phyloP scores from a whole-genome alignment of 148 eudicot species.

The Vaccinium darrowii region DNA sequence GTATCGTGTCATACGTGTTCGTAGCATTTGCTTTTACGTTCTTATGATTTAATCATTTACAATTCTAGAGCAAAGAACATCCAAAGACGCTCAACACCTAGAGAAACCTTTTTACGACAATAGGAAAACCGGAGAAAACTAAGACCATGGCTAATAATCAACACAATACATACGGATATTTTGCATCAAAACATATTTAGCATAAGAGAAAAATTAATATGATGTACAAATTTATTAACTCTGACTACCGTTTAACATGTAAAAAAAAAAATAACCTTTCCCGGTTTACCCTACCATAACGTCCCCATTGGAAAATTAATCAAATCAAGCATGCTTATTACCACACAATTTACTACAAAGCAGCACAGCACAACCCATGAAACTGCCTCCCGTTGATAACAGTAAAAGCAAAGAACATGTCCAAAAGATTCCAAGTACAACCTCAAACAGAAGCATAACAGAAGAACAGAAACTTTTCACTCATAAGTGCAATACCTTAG shows the following conservation, averaged over 20 bases:
- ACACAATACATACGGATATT: not conserved
- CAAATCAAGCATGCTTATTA: not conserved
- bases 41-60: not conserved
- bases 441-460: not conserved
- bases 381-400: not conserved
- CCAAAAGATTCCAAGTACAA: not conserved
- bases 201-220: not conserved
- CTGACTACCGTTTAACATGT: not conserved
- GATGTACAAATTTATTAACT: not conserved
- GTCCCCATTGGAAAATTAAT: not conserved
- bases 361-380: not conserved
- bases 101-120: not conserved
- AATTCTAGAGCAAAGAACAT: not conserved
- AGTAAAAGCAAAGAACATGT: not conserved
- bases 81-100: not conserved
- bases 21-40: not conserved
- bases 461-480: not conserved
- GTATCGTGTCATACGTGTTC: not conserved
- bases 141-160: not conserved
- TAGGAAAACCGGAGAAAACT: not conserved
- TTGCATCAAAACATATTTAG: not conserved
- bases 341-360: not conserved
- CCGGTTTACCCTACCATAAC: not conserved
- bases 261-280: not conserved
- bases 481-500: conserved; percentile 39